Conservation (phyloP, 768 basidiomycete species). For the Postia placenta region DNA sequence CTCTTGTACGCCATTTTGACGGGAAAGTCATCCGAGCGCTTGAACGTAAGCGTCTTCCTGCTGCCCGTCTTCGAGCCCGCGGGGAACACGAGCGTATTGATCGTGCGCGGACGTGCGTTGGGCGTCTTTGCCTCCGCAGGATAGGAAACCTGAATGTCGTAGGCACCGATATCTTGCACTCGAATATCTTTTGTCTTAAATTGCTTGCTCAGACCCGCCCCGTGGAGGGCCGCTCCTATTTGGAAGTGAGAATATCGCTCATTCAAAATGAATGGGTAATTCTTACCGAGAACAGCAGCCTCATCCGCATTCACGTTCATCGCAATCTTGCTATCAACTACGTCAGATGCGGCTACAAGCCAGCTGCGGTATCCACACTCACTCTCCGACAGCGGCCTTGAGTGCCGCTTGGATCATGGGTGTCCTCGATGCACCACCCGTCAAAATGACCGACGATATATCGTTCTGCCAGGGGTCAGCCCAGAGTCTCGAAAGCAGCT, state of each 20-base stretch:
- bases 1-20: constrained; percentile 76
- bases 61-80: constrained; percentile 68
- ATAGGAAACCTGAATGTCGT: constrained; percentile 79
- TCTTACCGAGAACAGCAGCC: constrained; percentile 77
- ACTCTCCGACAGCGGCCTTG: constrained; percentile 73
- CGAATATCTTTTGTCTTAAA: constrained; percentile 96
- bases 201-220: constrained; percentile 79
- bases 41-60: constrained; percentile 84
- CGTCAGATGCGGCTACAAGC: constrained; percentile 1
- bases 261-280: not conserved
- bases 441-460: constrained; percentile 85
- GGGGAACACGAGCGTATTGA: constrained; percentile 74
- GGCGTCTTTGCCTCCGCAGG: constrained; percentile 52
- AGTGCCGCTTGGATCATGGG: constrained; percentile 90
- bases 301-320: constrained; percentile 97
- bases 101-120: constrained; percentile 52
- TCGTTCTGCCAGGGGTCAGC: constrained; percentile 66
- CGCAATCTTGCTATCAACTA: constrained; percentile 70
- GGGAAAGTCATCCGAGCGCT: constrained; percentile 76
- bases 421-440: constrained; percentile 83
- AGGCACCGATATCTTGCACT: constrained; percentile 62
- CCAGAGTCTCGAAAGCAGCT: too few relatives aligned
- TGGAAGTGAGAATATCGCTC: too few relatives aligned
- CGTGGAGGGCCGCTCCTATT: constrained; percentile 79
- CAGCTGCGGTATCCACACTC: constrained; percentile 23